Conservation (phyloP, 805 yeast genomes). For the Saccharomycopsis vini region DNA sequence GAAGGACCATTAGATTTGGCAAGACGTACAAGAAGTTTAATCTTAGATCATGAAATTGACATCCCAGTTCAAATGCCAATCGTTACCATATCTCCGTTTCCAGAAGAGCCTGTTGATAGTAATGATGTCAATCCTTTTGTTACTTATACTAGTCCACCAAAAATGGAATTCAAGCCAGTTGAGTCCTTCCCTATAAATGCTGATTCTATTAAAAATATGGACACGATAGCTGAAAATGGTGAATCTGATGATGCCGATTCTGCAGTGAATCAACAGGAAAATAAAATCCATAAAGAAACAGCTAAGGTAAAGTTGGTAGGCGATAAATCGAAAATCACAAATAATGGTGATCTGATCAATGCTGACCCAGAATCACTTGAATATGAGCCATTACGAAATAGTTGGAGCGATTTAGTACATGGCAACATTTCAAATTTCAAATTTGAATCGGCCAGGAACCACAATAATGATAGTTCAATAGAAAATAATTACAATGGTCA, state of each 20-base stretch:
- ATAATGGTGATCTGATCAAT: slow-evolving; percentile 4
- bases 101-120: too few relatives aligned
- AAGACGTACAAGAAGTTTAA: slow-evolving; percentile 45
- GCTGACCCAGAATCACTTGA: neutral
- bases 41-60: slow-evolving; percentile 54
- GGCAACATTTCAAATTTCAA: slow-evolving; percentile 26
- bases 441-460: slow-evolving; percentile 17
- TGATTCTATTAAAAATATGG: neutral
- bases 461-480: neutral
- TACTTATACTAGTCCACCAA: too few relatives aligned
- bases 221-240: neutral
- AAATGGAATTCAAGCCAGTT: neutral
- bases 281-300: too few relatives aligned
- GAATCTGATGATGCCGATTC: neutral
- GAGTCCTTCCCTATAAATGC: neutral
- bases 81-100: too few relatives aligned
- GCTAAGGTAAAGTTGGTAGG: too few relatives aligned
- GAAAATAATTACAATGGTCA: neutral
- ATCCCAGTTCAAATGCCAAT: slow-evolving; percentile 33
- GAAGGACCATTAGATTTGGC: slow-evolving; percentile 65
- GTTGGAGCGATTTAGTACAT: slow-evolving; percentile 26
- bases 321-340: neutral
- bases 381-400: slow-evolving; percentile 22
- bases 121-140: too few relatives aligned
- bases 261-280: neutral